phyloP scores from a whole-genome alignment of 495 filamentous ascomycete genomes.

The Penicillium longicatenatum region DNA sequence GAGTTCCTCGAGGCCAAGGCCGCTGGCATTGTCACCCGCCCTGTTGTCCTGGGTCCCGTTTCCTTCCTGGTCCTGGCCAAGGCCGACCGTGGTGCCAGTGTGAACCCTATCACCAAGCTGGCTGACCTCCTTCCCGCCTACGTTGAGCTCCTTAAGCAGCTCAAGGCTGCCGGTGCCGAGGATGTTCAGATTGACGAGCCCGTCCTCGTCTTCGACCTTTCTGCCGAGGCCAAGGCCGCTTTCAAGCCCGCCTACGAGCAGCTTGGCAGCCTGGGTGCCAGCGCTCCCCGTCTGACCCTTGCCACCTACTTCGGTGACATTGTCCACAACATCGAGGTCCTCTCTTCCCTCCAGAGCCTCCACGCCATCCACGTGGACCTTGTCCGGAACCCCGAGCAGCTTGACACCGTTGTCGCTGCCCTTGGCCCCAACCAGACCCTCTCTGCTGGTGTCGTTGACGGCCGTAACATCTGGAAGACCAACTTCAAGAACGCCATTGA shows the following conservation, averaged over 20 bases:
- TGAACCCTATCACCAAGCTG: slow-evolving; percentile 90
- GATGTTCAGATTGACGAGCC: slow-evolving; percentile 97
- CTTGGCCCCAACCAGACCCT: slow-evolving; percentile 85
- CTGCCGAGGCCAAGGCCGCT: slow-evolving; percentile 83
- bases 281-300: slow-evolving; percentile 78
- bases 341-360: slow-evolving; percentile 66
- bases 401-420: slow-evolving; percentile 72
- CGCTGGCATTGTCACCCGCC: slow-evolving; percentile 87
- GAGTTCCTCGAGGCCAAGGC: slow-evolving; percentile 98
- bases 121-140: slow-evolving; percentile 91
- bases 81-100: slow-evolving; percentile 86
- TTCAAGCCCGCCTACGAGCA: slow-evolving; percentile 98
- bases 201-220: slow-evolving; percentile 88
- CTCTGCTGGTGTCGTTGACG: slow-evolving; percentile 94
- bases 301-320: slow-evolving; percentile 99
- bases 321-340: slow-evolving; percentile 93
- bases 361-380: slow-evolving; percentile 92
- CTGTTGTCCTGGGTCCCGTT: slow-evolving; percentile 92
- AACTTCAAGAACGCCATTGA: slow-evolving; percentile 91
- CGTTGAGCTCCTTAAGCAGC: slow-evolving; percentile 81
- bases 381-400: slow-evolving; percentile 96
- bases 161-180: slow-evolving; percentile 95
- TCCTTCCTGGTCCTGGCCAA: slow-evolving; percentile 96
- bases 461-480: slow-evolving; percentile 99
- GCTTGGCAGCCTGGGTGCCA: slow-evolving; percentile 70